Evolutionary conservation across 371 early-diverging fungal genomes (phyloP).

Genomic region (Fennellomyces sp.): DNA sequence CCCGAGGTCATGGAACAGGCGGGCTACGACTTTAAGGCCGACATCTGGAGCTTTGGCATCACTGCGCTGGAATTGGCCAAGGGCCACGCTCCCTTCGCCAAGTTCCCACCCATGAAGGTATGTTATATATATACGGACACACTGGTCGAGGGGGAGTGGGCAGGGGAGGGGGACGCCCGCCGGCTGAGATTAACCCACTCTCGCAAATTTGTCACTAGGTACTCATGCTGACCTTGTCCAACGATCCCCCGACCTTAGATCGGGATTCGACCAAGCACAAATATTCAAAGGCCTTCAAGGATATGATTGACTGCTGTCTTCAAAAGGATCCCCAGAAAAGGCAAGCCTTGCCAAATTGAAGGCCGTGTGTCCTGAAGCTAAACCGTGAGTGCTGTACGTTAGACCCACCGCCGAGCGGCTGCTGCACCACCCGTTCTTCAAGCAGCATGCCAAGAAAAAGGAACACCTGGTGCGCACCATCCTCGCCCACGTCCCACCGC

Average conservation of each 20-base stretch:
- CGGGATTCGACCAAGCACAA: conserved; percentile 75
- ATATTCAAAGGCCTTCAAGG: conserved; percentile 79
- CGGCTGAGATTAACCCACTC: no score
- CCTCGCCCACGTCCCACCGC: conserved; percentile 68
- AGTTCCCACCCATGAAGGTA: conserved; percentile 88
- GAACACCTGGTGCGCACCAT: conserved; percentile 64
- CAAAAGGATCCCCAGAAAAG: conserved; percentile 82
- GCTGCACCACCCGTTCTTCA: conserved; percentile 81
- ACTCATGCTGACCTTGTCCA: conserved; percentile 86
- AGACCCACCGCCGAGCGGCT: conserved; percentile 85
- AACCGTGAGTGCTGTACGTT: no score
- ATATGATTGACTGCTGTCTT: conserved; percentile 85
- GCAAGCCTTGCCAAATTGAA: no score
- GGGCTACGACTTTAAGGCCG: conserved; percentile 89
- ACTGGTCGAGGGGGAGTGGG: not conserved
- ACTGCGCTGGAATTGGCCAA: conserved; percentile 88
- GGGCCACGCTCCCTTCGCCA: conserved; percentile 94
- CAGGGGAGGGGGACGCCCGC: no score
- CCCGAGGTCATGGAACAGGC: conserved; percentile 80
- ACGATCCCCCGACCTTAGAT: conserved; percentile 87
- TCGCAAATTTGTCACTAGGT: conserved; percentile 56
- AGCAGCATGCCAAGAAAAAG: conserved; percentile 77
- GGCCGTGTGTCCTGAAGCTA: no score
- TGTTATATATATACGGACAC: conserved; percentile 1
- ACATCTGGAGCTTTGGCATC: conserved; percentile 95